Percentiles rank a stretch among this genome's conserved stretches.
Evolutionary conservation across 1,284 basidiomycete species (phyloP).

Genomic region (Kalmanozyma brasiliensis): DNA sequence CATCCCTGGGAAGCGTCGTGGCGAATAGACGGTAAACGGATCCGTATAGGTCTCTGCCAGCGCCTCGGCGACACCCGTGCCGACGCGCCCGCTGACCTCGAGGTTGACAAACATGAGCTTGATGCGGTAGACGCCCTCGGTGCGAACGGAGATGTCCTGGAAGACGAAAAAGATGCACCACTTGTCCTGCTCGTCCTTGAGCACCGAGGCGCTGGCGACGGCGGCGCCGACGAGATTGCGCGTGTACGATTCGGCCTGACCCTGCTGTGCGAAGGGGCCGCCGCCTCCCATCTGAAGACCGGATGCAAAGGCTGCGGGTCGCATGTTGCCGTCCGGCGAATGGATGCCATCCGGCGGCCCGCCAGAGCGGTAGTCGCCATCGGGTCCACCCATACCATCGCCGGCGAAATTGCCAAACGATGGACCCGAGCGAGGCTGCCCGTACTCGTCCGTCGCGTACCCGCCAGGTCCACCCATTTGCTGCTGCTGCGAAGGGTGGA

Average conservation of each 20-base stretch:
- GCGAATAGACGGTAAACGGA: slow-evolving; percentile 60
- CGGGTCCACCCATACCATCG: slow-evolving; percentile 2
- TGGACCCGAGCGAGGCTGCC: slow-evolving; percentile 14
- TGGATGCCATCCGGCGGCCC: too few species aligned
- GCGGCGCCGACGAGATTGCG: slow-evolving; percentile 60
- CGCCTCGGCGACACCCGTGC: slow-evolving; percentile 52
- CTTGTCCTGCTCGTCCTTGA: slow-evolving; percentile 58
- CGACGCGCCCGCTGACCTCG: slow-evolving; percentile 52
- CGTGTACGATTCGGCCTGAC: slow-evolving; percentile 52
- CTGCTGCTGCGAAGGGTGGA: slow-evolving; percentile 35
- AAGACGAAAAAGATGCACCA: slow-evolving; percentile 63
- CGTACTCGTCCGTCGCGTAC: slow-evolving; percentile 16
- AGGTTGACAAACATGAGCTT: slow-evolving; percentile 61
- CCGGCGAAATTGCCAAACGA: slow-evolving; percentile 21
- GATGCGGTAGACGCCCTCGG: slow-evolving; percentile 61
- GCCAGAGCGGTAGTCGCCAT: slow-evolving; percentile 24
- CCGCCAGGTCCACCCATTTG: slow-evolving; percentile 11
- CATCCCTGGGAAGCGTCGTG: slow-evolving; percentile 61
- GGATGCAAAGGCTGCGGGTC: too few species aligned
- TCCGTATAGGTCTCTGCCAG: slow-evolving; percentile 62
- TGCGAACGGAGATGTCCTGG: slow-evolving; percentile 60
- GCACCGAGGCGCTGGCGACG: slow-evolving; percentile 59
- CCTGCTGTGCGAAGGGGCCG: slow-evolving; percentile 18
- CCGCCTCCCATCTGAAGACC: too few species aligned
- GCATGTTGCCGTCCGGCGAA: slow-evolving; percentile 4